Conservation (phyloP, 257 asterid species). For the Apocynum venetum region DNA sequence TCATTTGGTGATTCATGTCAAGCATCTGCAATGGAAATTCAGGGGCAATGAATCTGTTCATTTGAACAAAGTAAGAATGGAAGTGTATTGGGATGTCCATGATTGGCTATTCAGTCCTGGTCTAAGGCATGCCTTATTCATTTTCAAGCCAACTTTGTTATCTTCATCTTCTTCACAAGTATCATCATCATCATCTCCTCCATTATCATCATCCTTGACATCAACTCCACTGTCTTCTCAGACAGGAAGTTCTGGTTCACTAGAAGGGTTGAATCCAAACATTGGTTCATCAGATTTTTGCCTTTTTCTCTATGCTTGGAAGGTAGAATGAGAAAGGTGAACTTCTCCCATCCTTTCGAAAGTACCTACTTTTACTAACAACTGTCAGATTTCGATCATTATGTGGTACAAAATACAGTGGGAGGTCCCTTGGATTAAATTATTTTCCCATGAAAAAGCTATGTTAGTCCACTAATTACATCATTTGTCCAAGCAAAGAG, state of each 20-base stretch:
- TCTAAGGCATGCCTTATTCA: constrained; percentile 67
- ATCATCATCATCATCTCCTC: too few relatives aligned
- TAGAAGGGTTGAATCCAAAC: too few relatives aligned
- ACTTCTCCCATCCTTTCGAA: not conserved
- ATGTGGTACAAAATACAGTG: not conserved
- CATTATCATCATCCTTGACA: too few relatives aligned
- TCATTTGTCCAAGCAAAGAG: constrained; percentile 15
- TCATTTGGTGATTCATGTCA: constrained; percentile 54
- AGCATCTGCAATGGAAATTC: constrained; percentile 92
- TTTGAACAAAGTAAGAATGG: constrained; percentile 53
- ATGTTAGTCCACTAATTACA: constrained; percentile 6
- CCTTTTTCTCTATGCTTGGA: too few relatives aligned
- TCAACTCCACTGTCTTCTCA: too few relatives aligned
- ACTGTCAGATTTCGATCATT: not conserved
- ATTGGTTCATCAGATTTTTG: too few relatives aligned
- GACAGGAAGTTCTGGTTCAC: too few relatives aligned
- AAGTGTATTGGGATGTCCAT: constrained; percentile 90
- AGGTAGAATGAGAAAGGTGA: too few relatives aligned
- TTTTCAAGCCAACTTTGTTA: constrained; percentile 75
- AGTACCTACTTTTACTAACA: not conserved
- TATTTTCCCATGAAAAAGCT: not conserved
- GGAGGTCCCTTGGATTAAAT: not conserved
- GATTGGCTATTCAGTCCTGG: constrained; percentile 92
- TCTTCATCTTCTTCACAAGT: too few relatives aligned
- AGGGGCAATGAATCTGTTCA: constrained; percentile 75